These are phyloP conservation scores for Tulasnella sp. DNA, from an alignment of 768 basidiomycete species.

Conservation along the genomic window DNA sequence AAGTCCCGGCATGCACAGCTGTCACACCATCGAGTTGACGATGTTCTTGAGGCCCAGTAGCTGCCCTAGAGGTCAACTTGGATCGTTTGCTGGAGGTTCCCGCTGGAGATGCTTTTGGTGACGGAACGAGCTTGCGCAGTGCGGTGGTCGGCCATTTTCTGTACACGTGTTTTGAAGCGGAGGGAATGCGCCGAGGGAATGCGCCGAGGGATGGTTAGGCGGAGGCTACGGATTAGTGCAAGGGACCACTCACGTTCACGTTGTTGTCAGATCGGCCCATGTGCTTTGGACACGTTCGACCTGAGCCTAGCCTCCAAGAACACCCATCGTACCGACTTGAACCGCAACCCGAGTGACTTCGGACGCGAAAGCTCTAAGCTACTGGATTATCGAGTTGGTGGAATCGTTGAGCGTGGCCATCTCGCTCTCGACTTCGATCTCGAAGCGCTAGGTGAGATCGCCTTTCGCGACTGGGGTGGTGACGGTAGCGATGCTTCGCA, in stretches of 20 bases:
- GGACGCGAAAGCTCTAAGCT: slow-evolving; percentile 41
- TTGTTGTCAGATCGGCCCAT: slow-evolving; percentile 45
- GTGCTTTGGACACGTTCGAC: slow-evolving; percentile 46
- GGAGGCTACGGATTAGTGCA: no score
- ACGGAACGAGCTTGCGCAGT: slow-evolving; percentile 92
- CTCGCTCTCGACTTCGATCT: slow-evolving; percentile 46
- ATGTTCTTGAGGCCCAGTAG: slow-evolving; percentile 43
- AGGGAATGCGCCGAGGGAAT: no score
- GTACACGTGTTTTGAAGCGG: not conserved
- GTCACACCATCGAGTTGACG: slow-evolving; percentile 35
- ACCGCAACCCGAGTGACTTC: slow-evolving; percentile 43
- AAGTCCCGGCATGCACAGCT: no score
- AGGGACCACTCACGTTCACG: slow-evolving; percentile 37
- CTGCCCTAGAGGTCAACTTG: slow-evolving; percentile 44
- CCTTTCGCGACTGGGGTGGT: slow-evolving; percentile 42
- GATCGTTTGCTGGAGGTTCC: slow-evolving; percentile 78
- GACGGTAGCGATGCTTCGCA: slow-evolving; percentile 35
- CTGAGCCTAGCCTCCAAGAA: slow-evolving; percentile 43
- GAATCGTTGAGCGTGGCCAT: slow-evolving; percentile 45
- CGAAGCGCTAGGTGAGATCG: slow-evolving; percentile 44
- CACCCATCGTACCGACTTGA: slow-evolving; percentile 40
- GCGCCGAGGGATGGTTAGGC: no score
- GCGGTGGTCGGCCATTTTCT: slow-evolving; percentile 68
- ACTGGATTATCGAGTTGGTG: slow-evolving; percentile 45
- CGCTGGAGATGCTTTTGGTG: slow-evolving; percentile 90